Percentiles rank a stretch among this genome's conserved stretches.
These are phyloP conservation scores for Chaetomium strumarium DNA, from an alignment of 2,329 filamentous ascomycete species.

Conservation along the genomic window DNA sequence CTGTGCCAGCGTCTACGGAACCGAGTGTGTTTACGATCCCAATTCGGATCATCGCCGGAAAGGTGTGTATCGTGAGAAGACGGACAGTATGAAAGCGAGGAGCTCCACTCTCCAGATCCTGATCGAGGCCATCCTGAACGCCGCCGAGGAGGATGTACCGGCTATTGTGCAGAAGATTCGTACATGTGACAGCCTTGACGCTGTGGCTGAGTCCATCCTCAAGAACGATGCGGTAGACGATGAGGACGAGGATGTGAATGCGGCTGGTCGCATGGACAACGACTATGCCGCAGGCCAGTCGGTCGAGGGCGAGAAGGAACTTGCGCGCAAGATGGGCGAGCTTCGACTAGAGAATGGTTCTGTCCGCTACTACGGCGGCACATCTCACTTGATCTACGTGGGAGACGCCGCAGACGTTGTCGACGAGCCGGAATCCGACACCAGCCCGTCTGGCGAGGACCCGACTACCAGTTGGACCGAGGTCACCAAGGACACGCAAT, in stretches of 20 bases:
- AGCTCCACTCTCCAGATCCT: conserved; percentile 88
- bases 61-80: conserved; percentile 92
- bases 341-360: conserved; percentile 80
- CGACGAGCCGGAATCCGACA: conserved; percentile 39
- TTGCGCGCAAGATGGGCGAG: conserved; percentile 91
- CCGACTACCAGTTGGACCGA: conserved; percentile 81
- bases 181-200: conserved; percentile 66
- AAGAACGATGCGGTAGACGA: conserved; percentile 35
- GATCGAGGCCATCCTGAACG: conserved; percentile 87
- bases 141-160: conserved; percentile 77
- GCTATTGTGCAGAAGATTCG: conserved; percentile 80
- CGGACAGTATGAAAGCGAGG: conserved; percentile 78
- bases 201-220: conserved; percentile 48
- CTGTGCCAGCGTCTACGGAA: conserved; percentile 90
- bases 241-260: conserved; percentile 37
- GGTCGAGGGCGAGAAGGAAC: conserved; percentile 63
- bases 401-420: conserved; percentile 42
- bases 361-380: conserved; percentile 87
- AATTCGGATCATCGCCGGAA: conserved; percentile 95
- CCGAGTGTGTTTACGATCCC: conserved; percentile 88
- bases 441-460: conserved; percentile 52
- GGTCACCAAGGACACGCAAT: conserved; percentile 71
- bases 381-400: conserved; percentile 84
- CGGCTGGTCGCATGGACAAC: conserved; percentile 35
- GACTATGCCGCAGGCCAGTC: conserved; percentile 37